phyloP scores from a whole-genome alignment of 768 basidiomycete species.

The Naganishia onofrii region DNA sequence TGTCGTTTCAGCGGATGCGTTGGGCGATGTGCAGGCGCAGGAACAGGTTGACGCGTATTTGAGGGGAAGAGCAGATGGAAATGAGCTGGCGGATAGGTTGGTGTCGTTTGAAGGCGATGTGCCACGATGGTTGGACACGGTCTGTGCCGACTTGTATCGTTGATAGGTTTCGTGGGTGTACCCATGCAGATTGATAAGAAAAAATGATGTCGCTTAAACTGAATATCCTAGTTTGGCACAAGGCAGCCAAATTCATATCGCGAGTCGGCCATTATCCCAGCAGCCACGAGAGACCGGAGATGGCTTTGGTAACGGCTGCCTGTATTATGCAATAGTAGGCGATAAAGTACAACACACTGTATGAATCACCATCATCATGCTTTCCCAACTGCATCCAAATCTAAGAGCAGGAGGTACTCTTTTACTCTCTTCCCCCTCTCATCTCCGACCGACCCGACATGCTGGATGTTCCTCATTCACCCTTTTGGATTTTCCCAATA shows the following conservation, averaged over 20 bases:
- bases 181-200: background rate
- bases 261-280: no score
- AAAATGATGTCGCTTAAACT: background rate
- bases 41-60: background rate
- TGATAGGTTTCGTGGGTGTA: background rate
- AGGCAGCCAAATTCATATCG: no score
- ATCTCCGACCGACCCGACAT: background rate
- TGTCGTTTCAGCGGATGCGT: background rate
- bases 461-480: background rate
- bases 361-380: background rate
- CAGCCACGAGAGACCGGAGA: background rate
- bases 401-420: background rate
- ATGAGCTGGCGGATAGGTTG: background rate
- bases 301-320: background rate
- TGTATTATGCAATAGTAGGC: slow-evolving; percentile 5
- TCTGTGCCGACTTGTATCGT: background rate
- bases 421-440: background rate
- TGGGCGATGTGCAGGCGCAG: background rate
- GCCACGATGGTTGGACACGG: background rate
- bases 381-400: background rate
- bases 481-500: background rate
- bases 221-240: background rate
- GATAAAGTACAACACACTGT: slow-evolving; percentile 9
- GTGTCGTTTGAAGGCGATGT: background rate
- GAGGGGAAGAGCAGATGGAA: background rate